These are phyloP conservation scores for Exophiala oligosperma DNA, from an alignment of 2,329 filamentous ascomycete genomes.

Conservation along the genomic window DNA sequence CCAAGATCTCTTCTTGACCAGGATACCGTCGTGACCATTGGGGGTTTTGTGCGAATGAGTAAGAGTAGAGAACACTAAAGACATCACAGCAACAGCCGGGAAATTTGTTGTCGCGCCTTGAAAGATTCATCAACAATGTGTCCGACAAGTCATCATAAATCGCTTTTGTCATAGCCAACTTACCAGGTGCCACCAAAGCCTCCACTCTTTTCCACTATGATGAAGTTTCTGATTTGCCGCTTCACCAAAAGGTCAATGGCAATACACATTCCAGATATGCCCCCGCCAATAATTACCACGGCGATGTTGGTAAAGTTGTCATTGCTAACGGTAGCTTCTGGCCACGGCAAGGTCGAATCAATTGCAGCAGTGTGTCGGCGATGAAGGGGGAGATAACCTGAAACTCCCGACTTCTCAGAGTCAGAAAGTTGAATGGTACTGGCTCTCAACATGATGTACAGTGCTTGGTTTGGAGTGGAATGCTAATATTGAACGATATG, in stretches of 20 bases:
- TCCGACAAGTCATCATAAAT: too few species aligned
- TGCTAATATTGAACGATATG: too few species aligned
- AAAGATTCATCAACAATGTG: neutral
- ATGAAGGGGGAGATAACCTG: conserved; percentile 9
- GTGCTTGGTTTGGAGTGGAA: neutral
- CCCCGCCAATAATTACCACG: conserved; percentile 58
- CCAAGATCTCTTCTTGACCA: conserved; percentile 60
- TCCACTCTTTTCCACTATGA: conserved; percentile 58
- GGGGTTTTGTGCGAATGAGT: conserved; percentile 61
- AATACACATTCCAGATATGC: conserved; percentile 45
- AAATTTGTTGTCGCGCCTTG: conserved; percentile 35
- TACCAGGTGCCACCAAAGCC: conserved; percentile 42
- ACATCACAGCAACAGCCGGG: conserved; percentile 55
- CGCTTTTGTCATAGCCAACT: neutral
- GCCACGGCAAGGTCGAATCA: neutral
- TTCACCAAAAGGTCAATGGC: conserved; percentile 56
- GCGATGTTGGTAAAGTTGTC: conserved; percentile 35
- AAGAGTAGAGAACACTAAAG: conserved; percentile 57
- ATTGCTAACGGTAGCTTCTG: neutral
- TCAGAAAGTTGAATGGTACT: neutral
- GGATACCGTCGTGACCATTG: conserved; percentile 60
- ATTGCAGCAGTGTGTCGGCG: neutral
- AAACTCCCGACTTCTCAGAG: conserved; percentile 1
- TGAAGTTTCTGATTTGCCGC: conserved; percentile 51
- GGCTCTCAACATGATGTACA: neutral